Conservation (phyloP, 2,329 filamentous ascomycete genomes). For the Xylaria arbuscula region DNA sequence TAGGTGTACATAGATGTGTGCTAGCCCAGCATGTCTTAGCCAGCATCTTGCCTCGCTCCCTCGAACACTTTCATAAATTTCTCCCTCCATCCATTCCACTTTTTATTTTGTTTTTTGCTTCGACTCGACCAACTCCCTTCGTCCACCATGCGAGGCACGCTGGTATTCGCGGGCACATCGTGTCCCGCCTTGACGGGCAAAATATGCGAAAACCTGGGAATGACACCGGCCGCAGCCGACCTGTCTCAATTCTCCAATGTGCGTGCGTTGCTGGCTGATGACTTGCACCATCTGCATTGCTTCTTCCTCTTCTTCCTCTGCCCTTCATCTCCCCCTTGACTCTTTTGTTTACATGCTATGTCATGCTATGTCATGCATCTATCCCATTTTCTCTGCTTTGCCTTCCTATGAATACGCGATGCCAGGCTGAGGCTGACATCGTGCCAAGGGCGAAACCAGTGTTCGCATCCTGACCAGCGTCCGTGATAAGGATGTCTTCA, state of each 20-base stretch:
- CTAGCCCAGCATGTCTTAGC: constrained; percentile 12
- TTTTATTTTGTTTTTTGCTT: constrained; percentile 31
- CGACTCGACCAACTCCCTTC: constrained; percentile 44
- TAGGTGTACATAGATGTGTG: neutral
- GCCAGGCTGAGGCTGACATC: constrained; percentile 41
- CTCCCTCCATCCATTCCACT: constrained; percentile 43
- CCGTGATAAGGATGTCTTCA: constrained; percentile 98
- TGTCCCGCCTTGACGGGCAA: constrained; percentile 72
- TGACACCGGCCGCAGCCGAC: constrained; percentile 72
- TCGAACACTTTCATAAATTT: constrained; percentile 26
- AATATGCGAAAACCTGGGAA: constrained; percentile 76
- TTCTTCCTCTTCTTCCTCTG: constrained; percentile 9
- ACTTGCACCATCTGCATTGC: constrained; percentile 20
- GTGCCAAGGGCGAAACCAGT: constrained; percentile 72
- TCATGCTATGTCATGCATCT: no score
- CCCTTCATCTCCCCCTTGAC: neutral
- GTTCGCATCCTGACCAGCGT: constrained; percentile 79
- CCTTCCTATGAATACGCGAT: constrained; percentile 16
- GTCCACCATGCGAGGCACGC: constrained; percentile 69
- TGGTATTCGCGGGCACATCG: constrained; percentile 75
- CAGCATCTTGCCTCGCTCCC: constrained; percentile 16
- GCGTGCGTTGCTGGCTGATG: constrained; percentile 58
- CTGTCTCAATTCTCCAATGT: constrained; percentile 78
- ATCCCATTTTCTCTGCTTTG: neutral
- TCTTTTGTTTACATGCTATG: constrained; percentile 7